phyloP scores from a whole-genome alignment of 805 yeast species.

The Kodamaea sagamina region DNA sequence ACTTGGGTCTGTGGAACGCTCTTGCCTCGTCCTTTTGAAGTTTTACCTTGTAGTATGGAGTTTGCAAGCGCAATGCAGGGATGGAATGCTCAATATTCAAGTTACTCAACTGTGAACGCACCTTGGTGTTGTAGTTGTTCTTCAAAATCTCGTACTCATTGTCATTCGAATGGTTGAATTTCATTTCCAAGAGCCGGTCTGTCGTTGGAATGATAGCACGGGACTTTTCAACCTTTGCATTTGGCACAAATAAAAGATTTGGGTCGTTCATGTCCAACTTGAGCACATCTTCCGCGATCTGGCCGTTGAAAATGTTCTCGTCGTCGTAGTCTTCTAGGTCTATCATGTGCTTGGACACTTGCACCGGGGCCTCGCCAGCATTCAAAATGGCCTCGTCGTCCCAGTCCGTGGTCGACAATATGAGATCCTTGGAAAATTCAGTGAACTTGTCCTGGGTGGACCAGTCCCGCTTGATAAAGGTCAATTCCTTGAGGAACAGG shows the following conservation, averaged over 20 bases:
- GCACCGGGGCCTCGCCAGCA: constrained; percentile 33
- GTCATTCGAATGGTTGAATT: constrained; percentile 88
- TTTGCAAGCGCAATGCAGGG: constrained; percentile 83
- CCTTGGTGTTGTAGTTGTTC: constrained; percentile 85
- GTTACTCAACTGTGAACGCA: constrained; percentile 89
- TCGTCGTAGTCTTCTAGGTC: constrained; percentile 48
- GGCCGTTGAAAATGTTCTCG: constrained; percentile 75
- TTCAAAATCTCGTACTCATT: constrained; percentile 78
- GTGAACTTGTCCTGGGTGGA: constrained; percentile 40
- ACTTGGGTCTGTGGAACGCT: constrained; percentile 76
- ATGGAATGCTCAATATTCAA: constrained; percentile 86
- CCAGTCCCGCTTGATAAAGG: constrained; percentile 35
- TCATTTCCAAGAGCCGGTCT: constrained; percentile 55
- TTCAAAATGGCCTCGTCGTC: constrained; percentile 64
- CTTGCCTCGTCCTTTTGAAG: constrained; percentile 68
- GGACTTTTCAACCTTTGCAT: constrained; percentile 24
- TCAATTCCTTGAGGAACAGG: constrained; percentile 25
- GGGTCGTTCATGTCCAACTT: constrained; percentile 84
- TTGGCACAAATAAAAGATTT: constrained; percentile 64
- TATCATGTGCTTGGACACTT: background rate
- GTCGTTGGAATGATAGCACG: constrained; percentile 51
- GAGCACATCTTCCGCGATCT: constrained; percentile 40
- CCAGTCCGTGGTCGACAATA: constrained; percentile 78
- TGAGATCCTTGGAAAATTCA: constrained; percentile 53
- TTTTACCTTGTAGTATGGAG: constrained; percentile 86